These are phyloP conservation scores for Sanghuangporus weigelae DNA, from an alignment of 1,284 basidiomycete species.

Conservation along the genomic window DNA sequence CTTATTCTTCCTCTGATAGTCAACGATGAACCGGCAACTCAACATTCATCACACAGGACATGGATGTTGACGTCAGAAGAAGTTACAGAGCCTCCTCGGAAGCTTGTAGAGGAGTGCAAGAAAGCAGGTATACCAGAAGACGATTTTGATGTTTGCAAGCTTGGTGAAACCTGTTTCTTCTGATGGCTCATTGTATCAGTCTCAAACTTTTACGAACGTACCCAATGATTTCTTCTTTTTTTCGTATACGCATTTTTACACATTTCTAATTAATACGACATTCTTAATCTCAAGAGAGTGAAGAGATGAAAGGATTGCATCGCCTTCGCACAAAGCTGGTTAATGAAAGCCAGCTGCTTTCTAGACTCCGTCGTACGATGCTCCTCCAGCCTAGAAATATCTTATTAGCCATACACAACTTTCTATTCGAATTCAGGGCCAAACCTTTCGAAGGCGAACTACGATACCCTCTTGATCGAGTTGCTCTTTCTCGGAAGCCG, in stretches of 20 bases:
- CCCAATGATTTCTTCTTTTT: neutral
- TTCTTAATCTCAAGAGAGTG: constrained; percentile 4
- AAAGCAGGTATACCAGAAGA: constrained; percentile 43
- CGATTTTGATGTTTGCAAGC: constrained; percentile 47
- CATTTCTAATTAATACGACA: neutral
- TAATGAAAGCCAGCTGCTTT: neutral
- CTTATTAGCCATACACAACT: neutral
- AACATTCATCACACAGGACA: constrained; percentile 28
- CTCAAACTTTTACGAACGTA: neutral
- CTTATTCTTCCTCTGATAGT: constrained; percentile 2
- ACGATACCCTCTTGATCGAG: constrained; percentile 79
- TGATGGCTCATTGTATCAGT: constrained; percentile 9
- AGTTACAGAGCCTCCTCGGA: constrained; percentile 51
- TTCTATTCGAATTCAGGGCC: constrained; percentile 21
- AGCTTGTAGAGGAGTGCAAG: constrained; percentile 44
- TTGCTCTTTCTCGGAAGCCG: constrained; percentile 76
- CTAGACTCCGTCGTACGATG: constrained; percentile 24
- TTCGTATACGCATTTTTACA: neutral
- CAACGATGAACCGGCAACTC: neutral
- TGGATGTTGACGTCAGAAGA: constrained; percentile 52
- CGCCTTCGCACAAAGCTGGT: neutral
- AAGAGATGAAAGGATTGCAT: neutral
- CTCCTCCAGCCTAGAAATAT: constrained; percentile 21
- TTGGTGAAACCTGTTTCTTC: constrained; percentile 47
- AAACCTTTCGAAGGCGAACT: constrained; percentile 66